A percentile compares a stretch with the other conserved stretches of the same genome.
Evolutionary conservation across 805 yeast species (phyloP).

Genomic region (Kluyveromyces nonfermentans): DNA sequence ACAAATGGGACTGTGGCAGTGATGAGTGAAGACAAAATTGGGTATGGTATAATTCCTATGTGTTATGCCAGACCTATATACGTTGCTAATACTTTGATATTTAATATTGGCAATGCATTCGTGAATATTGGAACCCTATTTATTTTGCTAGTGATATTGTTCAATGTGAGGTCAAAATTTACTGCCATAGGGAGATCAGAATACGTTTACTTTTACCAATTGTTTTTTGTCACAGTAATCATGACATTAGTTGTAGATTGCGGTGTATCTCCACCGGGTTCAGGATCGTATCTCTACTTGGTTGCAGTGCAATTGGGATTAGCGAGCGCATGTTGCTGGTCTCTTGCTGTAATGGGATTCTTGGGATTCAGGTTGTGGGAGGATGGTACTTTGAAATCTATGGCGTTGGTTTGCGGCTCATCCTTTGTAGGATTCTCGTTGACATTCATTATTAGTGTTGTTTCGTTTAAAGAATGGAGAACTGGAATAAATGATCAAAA

Average conservation of each 20-base stretch:
- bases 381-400: constrained; percentile 70
- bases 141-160: constrained; percentile 58
- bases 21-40: constrained; percentile 11
- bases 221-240: constrained; percentile 47
- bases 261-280: constrained; percentile 86
- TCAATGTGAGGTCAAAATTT: constrained; percentile 71
- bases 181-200: constrained; percentile 93
- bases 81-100: constrained; percentile 83
- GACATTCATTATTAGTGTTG: constrained; percentile 55
- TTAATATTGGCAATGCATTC: constrained; percentile 81
- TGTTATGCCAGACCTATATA: constrained; percentile 85
- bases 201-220: constrained; percentile 63
- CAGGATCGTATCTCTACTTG: constrained; percentile 65
- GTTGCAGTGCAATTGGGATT: constrained; percentile 75
- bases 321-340: constrained; percentile 60
- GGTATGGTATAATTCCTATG: constrained; percentile 55
- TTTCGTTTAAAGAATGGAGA: constrained; percentile 67
- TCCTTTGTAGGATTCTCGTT: constrained; percentile 51
- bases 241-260: constrained; percentile 75
- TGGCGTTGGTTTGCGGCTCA: constrained; percentile 44
- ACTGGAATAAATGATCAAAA: constrained; percentile 35
- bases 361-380: constrained; percentile 89
- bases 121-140: constrained; percentile 68
- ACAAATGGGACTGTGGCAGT: constrained; percentile 15
- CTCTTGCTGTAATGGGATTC: constrained; percentile 64